Evolutionary conservation across 305 asterid genomes (phyloP), one percentile per base, ranked within the genome.

Genomic region (Ajuga reptans): DNA sequence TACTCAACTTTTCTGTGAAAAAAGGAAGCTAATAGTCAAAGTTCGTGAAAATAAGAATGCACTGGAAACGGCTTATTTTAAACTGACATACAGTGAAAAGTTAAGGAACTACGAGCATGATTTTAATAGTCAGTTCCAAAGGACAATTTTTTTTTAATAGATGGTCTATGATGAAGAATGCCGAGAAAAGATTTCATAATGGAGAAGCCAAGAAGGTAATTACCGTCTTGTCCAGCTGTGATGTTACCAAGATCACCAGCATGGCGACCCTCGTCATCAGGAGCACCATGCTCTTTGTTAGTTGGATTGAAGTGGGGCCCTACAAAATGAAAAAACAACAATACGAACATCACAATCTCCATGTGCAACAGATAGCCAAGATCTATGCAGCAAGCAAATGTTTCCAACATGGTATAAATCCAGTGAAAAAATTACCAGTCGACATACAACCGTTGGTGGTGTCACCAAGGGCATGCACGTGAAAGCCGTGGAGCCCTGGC

Each of bases 201-300:
- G 27, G 7, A 8, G 10, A 9, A 5, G 50, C 31, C 50, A 29
- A 27, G 11, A 3, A 54, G 51, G 72, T 47, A 17, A 37, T 41
- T 82, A 92, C 98, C 98, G 77, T 92, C 96, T 18, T 82, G 88
- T 29, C 87, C 90, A 73, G 76, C 96, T 55, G 80, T 87, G 74
- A 92, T 62, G 70, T 92, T 92, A 11, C 97, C 98, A 75, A 92
- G 98, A 85, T 92, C 97, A 82, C 97, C 98, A 59, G 98, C 98
- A 82, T 92, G 98, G 60, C 97, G 97, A 75, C n/a, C 41, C 75
- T 86, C 92, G 67, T 92, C 98, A 18, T 74, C 86, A 46, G 98
- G 97, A 75, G 96, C 86, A 77, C 98, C 98, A 57, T 93, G 97
- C 61, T 82, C 92, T 72, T 93, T 89, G 53, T 84, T 84, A 83